phyloP scores from a whole-genome alignment of 148 eudicot species.

The Vaccinium macrocarpon region DNA sequence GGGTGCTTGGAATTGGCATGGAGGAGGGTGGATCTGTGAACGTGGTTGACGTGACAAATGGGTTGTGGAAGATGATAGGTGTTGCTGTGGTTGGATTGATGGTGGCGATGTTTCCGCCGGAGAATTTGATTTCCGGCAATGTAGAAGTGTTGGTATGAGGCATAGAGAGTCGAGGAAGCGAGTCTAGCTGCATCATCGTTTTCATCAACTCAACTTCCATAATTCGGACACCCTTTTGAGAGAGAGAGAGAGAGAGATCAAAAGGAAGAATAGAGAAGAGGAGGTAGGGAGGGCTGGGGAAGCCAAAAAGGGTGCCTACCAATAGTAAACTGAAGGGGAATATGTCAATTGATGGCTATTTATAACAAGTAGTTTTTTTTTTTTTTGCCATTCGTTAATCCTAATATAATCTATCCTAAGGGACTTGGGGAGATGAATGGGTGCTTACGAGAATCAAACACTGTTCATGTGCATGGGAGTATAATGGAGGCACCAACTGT shows the following conservation, averaged over 20 bases:
- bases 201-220: conserved; percentile 15
- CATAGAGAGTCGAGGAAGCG: conserved; percentile 1
- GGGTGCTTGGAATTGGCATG: neutral
- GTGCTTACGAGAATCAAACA: no score
- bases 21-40: neutral
- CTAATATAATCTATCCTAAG: no score
- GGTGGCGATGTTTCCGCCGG: conserved; percentile 17
- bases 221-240: neutral
- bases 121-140: conserved; percentile 17
- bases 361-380: conserved; percentile 12
- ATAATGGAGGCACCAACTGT: no score
- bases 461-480: no score
- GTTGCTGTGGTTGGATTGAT: neutral
- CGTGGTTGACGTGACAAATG: neutral
- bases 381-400: no score
- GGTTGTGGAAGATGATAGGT: neutral
- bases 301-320: neutral
- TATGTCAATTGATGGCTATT: conserved; percentile 17
- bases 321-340: conserved; percentile 2
- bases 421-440: no score
- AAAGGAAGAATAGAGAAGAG: neutral
- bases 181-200: conserved; percentile 24
- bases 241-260: neutral
- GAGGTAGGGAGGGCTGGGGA: neutral
- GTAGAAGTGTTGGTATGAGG: neutral